A percentile compares a stretch with the other conserved stretches of the same genome.
Evolutionary conservation across 2,329 filamentous ascomycete species (phyloP).

Genomic region (Penicillium sumatraense): DNA sequence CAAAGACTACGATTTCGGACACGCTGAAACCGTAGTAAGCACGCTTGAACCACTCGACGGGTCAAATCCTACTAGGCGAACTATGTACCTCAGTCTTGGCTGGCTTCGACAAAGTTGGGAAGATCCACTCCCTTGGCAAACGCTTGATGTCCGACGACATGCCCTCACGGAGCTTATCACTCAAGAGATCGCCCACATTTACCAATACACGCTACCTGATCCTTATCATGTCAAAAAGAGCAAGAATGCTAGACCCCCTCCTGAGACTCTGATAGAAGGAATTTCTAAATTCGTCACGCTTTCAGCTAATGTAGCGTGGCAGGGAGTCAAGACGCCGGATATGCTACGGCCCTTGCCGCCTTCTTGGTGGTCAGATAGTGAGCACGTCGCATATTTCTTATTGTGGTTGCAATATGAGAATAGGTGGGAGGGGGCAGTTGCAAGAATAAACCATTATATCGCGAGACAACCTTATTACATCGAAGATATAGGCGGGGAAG

Average conservation of each 20-base stretch:
- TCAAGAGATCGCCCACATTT: neutral
- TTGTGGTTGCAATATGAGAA: neutral
- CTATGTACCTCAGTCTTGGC: neutral
- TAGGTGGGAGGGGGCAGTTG: neutral
- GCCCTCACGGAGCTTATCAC: neutral
- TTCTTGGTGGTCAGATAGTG: neutral
- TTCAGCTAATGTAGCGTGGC: neutral
- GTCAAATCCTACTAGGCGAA: neutral
- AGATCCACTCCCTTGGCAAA: neutral
- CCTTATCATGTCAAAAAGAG: neutral
- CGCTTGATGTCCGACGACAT: neutral
- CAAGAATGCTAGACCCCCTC: neutral
- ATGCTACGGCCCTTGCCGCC: neutral
- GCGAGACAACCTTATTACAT: neutral
- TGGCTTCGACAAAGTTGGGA: neutral
- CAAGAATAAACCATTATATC: neutral
- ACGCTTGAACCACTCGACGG: neutral
- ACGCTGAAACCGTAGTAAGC: neutral
- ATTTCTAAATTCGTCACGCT: constrained; percentile 1
- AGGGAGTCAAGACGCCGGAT: neutral
- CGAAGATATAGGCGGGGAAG: no score
- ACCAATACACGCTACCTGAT: neutral
- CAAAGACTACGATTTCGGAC: neutral
- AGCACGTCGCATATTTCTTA: neutral
- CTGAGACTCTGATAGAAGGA: neutral